Base-by-base conservation (phyloP, 2,329 filamentous ascomycete species). In the Colletotrichum chrysophilum region DNA sequence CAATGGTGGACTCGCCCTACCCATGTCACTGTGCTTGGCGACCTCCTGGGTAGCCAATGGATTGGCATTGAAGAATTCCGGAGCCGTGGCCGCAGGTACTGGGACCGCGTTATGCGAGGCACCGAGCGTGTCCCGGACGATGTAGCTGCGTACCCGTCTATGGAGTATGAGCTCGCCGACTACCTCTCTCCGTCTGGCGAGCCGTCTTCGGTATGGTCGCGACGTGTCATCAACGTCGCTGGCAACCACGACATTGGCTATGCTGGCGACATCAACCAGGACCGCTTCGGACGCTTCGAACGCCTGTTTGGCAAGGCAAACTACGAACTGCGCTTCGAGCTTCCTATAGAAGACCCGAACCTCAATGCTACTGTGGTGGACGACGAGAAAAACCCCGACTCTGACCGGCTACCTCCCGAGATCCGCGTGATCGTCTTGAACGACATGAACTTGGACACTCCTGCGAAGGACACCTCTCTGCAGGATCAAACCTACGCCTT, bases 211-310 rank as follows among this genome's bases (percentile, higher is more conserved):
- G 86, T 86, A 8, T 98, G 97, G 97, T 85, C 88, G n/a, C 89
- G 88, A 55, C 91, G 94, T 71, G 89, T 98, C 77, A 95, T 99
- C 82, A 97, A 98, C 79, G 92, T 98, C 30, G 96, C 93, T 1
- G 97, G 97, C 2, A 99, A 99, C 81, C 97, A 99, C 82, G 97
- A 99, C 83, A 93, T 99, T 81, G 97, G 97, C 38, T 99, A 99
- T 83, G 95, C 96, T 0, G 97, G 97, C 4, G 97, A 99, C 83
- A 89, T 98, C 76, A 95, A 94, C 55, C 86, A 89, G n/a, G 89
- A 92, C 76, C 92, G 96, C 5, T 88, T 98, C 70, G 88, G 91
- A 32, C 91, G 97, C 2, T 99, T 98, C 82, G 96, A 98, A 85
- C 89, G 90, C 26, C 90, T 91, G 2, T 99, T 98, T 86, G 97